phyloP scores from a whole-genome alignment of 345 rosid species.

The Melaleuca alternifolia region DNA sequence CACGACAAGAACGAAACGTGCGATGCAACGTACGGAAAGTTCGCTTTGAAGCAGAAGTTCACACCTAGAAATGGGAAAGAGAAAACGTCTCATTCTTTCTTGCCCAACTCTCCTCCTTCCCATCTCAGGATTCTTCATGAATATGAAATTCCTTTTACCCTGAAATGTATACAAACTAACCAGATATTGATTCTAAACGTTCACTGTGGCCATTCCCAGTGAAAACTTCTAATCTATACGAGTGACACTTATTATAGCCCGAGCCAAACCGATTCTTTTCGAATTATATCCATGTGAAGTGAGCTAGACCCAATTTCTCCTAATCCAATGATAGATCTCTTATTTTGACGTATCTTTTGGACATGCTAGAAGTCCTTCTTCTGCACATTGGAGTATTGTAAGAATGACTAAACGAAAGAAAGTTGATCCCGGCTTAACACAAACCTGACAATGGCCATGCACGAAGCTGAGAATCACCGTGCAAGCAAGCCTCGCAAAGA shows the following conservation, averaged over 20 bases:
- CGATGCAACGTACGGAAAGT: not conserved
- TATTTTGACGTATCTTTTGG: not conserved
- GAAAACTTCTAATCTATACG: not conserved
- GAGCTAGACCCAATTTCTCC: not conserved
- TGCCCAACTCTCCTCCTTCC: not conserved
- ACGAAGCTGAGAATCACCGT: slow-evolving; percentile 6
- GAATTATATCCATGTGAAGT: not conserved
- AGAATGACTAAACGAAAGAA: not conserved
- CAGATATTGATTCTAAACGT: not conserved
- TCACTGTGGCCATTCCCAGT: not conserved
- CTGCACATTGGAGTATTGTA: not conserved
- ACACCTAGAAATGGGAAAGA: not conserved
- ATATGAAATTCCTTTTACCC: not conserved
- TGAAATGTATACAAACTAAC: not conserved
- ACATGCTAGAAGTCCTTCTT: not conserved
- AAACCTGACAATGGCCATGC: slow-evolving; percentile 44
- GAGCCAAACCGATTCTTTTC: not conserved
- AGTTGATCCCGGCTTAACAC: not conserved
- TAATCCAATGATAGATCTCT: not conserved
- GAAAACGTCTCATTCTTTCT: not conserved
- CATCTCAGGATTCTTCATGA: not conserved
- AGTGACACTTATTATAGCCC: not conserved
- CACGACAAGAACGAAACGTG: not conserved
- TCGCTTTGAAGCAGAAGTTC: not conserved
- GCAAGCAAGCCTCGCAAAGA: slow-evolving; percentile 23